phyloP scores from a whole-genome alignment of 129 eudicot genomes.

The Smallanthus sonchifolius region DNA sequence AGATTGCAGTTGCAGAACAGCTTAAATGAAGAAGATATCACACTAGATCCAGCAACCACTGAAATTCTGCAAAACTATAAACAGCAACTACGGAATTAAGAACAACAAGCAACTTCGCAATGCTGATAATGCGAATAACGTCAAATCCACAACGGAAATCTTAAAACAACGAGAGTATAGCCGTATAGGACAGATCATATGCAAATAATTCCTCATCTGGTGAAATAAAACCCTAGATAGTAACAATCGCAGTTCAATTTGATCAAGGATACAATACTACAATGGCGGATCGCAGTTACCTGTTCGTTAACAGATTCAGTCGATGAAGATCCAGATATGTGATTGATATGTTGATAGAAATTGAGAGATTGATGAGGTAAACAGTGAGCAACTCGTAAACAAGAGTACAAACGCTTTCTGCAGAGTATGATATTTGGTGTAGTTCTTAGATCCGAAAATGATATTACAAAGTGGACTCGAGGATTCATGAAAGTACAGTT shows the following conservation, averaged over 20 bases:
- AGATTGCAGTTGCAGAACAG: neutral
- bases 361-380: conserved; percentile 13
- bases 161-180: neutral
- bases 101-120: conserved; percentile 16
- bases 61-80: neutral
- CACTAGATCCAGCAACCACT: conserved; percentile 25
- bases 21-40: conserved; percentile 10
- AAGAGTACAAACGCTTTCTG: conserved; percentile 19
- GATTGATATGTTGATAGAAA: conserved; percentile 12
- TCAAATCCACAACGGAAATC: neutral
- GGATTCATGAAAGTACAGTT: neutral
- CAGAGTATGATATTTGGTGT: conserved; percentile 16
- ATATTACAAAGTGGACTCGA: neutral
- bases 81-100: neutral
- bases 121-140: conserved; percentile 7
- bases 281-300: conserved; percentile 7
- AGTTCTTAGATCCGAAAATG: neutral
- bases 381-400: neutral
- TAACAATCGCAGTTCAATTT: neutral
- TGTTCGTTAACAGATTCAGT: neutral
- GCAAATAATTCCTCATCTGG: conserved; percentile 8
- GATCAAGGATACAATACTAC: neutral
- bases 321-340: neutral
- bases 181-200: neutral
- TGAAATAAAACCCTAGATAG: conserved; percentile 21